Percentiles rank a stretch among this genome's conserved stretches.
These are phyloP conservation scores for Rheum nobile DNA, from an alignment of 148 eudicot genomes.

Conservation along the genomic window DNA sequence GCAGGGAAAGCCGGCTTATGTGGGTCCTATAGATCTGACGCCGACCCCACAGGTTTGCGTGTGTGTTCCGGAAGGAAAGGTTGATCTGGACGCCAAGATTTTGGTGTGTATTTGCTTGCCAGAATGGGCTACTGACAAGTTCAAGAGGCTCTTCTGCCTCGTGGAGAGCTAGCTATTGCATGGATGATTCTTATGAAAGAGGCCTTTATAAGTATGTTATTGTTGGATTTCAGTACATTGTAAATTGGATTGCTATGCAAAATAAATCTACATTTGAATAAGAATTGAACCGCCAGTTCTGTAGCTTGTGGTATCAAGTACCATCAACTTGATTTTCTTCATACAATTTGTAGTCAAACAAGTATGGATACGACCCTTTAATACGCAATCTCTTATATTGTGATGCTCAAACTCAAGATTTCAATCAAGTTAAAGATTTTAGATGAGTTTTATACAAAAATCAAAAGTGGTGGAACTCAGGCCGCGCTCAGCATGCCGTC, in stretches of 20 bases:
- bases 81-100: slow-evolving; percentile 36
- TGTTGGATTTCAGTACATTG: neutral
- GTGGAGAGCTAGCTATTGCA: neutral
- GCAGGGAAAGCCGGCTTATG: slow-evolving; percentile 72
- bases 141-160: slow-evolving; percentile 34
- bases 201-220: neutral
- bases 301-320: neutral
- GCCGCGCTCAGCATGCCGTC: too few species aligned
- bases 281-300: too few species aligned
- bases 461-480: too few species aligned
- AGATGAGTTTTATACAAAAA: too few species aligned
- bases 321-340: too few species aligned
- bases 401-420: too few species aligned
- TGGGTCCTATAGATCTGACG: slow-evolving; percentile 82
- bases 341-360: too few species aligned
- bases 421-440: too few species aligned
- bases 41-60: slow-evolving; percentile 93
- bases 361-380: too few species aligned
- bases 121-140: slow-evolving; percentile 35
- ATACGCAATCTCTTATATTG: too few species aligned
- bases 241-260: neutral
- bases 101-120: slow-evolving; percentile 93
- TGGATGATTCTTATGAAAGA: neutral
- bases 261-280: too few species aligned
- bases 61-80: slow-evolving; percentile 57